Conservation (phyloP, 148 eudicot species). For the Diospyros lotus region DNA sequence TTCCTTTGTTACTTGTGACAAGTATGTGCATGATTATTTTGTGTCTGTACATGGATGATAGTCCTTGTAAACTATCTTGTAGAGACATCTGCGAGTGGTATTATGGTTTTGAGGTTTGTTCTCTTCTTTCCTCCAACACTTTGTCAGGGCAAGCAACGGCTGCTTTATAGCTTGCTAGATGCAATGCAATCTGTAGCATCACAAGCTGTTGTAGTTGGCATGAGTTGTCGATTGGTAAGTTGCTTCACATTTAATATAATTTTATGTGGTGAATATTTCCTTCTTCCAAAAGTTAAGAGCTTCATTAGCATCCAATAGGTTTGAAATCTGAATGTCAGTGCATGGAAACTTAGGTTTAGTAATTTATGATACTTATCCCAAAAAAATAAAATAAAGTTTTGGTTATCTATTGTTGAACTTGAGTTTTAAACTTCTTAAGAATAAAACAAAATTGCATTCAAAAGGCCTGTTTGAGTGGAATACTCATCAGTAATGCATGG, state of each 20-base stretch:
- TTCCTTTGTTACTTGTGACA: neutral
- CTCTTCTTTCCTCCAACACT: slow-evolving; percentile 3
- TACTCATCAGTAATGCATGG: neutral
- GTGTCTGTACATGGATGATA: neutral
- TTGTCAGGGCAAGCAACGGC: slow-evolving; percentile 84
- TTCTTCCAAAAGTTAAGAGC: neutral
- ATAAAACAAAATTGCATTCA: neutral
- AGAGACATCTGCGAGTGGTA: neutral
- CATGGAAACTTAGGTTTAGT: neutral
- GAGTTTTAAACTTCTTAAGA: neutral
- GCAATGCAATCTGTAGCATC: slow-evolving; percentile 97
- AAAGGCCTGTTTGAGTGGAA: neutral
- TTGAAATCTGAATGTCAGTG: neutral
- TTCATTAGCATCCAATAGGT: too few relatives aligned
- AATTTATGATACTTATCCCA: too few relatives aligned
- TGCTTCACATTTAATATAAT: slow-evolving; percentile 1
- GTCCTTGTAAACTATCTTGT: neutral
- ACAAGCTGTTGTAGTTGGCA: slow-evolving; percentile 86
- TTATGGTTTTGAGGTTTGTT: neutral
- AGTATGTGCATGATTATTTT: slow-evolving; percentile 1
- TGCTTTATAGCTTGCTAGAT: slow-evolving; percentile 90
- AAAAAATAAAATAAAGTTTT: neutral
- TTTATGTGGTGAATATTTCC: neutral
- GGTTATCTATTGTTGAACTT: neutral
- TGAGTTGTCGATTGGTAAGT: slow-evolving; percentile 86